Evolutionary conservation across 306 rosid genomes (phyloP).

Genomic region (Malus fusca): DNA sequence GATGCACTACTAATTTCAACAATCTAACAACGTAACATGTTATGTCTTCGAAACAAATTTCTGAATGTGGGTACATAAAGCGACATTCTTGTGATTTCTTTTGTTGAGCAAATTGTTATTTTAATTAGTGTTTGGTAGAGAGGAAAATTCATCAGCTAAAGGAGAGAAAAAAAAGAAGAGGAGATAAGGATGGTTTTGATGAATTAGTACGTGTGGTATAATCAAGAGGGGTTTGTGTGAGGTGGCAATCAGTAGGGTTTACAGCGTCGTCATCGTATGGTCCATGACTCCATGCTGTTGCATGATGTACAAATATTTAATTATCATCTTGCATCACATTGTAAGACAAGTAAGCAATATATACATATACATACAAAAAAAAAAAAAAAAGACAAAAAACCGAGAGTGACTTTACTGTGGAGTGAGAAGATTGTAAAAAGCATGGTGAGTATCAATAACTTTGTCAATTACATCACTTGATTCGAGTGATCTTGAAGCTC

Average conservation of each 20-base stretch:
- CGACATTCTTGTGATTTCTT: background rate
- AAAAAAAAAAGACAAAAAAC: background rate
- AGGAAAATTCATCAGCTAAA: background rate
- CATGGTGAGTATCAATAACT: too few species aligned
- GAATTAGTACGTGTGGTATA: background rate
- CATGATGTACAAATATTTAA: background rate
- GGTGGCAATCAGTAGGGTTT: conserved; percentile 14
- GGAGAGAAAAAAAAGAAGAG: background rate
- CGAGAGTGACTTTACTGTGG: background rate
- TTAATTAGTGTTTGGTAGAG: conserved; percentile 7
- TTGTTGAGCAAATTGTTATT: background rate
- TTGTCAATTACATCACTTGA: too few species aligned
- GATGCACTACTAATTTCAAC: too few species aligned
- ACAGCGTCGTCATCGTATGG: background rate
- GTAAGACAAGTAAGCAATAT: background rate
- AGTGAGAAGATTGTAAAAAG: background rate
- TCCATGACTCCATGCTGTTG: background rate
- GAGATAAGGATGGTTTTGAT: too few species aligned
- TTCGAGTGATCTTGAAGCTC: too few species aligned
- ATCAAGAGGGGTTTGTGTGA: background rate
- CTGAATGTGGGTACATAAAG: background rate
- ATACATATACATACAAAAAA: too few species aligned
- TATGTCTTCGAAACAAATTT: too few species aligned
- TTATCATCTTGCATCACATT: background rate
- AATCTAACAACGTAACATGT: too few species aligned